A percentile compares a stretch with the other conserved stretches of the same genome.
These are phyloP conservation scores for Oenanthe sinensis DNA, from an alignment of 129 eudicot species.

Conservation along the genomic window DNA sequence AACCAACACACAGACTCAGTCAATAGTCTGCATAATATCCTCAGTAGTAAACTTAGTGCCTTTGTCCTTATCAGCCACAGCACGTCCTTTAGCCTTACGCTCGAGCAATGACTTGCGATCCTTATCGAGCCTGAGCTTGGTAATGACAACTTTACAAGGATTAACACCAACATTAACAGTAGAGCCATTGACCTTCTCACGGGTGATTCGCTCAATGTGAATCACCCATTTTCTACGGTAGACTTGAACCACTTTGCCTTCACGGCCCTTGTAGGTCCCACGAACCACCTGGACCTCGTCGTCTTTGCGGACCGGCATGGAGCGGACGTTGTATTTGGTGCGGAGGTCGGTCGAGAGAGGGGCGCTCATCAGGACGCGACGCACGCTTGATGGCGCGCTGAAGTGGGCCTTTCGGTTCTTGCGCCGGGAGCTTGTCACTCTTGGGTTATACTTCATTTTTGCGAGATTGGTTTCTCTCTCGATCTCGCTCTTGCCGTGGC, in stretches of 20 bases:
- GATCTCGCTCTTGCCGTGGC: neutral
- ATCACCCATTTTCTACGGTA: slow-evolving; percentile 65
- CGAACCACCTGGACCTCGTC: slow-evolving; percentile 68
- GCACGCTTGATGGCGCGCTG: slow-evolving; percentile 66
- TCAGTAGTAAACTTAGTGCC: slow-evolving; percentile 56
- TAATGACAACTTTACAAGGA: slow-evolving; percentile 51
- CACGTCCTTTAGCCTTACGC: slow-evolving; percentile 58
- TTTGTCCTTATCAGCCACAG: slow-evolving; percentile 48
- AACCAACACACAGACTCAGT: neutral
- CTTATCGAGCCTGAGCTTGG: slow-evolving; percentile 58
- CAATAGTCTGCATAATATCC: slow-evolving; percentile 49
- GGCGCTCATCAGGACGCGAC: slow-evolving; percentile 57
- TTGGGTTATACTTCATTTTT: slow-evolving; percentile 62
- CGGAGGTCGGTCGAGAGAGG: slow-evolving; percentile 64
- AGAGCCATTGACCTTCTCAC: slow-evolving; percentile 72
- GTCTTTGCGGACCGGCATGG: slow-evolving; percentile 63
- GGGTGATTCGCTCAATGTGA: slow-evolving; percentile 56
- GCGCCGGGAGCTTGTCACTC: slow-evolving; percentile 59
- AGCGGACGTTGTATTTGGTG: slow-evolving; percentile 54
- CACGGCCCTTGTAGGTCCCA: slow-evolving; percentile 66
- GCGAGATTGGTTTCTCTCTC: neutral
- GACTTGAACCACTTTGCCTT: slow-evolving; percentile 53
- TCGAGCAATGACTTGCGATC: slow-evolving; percentile 55
- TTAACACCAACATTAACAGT: slow-evolving; percentile 64
- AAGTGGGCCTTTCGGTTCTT: slow-evolving; percentile 76